Percentiles rank a stretch among this genome's conserved stretches.
phyloP scores from a whole-genome alignment of 2,329 filamentous ascomycete genomes.

The Pyrenochaeta sp. region DNA sequence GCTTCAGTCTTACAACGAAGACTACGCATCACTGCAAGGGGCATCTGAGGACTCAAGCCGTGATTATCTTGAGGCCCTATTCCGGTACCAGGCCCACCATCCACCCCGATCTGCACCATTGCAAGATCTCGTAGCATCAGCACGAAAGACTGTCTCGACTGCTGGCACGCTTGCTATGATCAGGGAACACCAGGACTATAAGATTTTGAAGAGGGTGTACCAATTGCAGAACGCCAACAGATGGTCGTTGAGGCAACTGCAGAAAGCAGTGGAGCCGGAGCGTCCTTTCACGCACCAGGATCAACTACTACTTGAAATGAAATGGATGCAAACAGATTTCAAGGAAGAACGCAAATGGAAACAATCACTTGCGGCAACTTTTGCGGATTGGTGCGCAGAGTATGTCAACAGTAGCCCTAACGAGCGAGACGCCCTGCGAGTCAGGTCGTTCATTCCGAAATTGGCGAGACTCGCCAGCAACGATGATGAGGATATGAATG shows the following conservation, averaged over 20 bases:
- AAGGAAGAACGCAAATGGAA: slow-evolving; percentile 96
- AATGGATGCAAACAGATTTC: slow-evolving; percentile 98
- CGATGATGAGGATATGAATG: slow-evolving; percentile 45
- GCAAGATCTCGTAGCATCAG: slow-evolving; percentile 78
- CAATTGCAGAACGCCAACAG: slow-evolving; percentile 88
- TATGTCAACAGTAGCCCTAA: slow-evolving; percentile 74
- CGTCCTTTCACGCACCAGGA: slow-evolving; percentile 84
- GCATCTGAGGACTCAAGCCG: slow-evolving; percentile 55
- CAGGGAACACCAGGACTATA: slow-evolving; percentile 85
- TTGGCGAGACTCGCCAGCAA: slow-evolving; percentile 13
- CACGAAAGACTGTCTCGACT: slow-evolving; percentile 89
- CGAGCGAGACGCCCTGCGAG: slow-evolving; percentile 71
- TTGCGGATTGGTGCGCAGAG: slow-evolving; percentile 83
- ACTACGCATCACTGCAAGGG: slow-evolving; percentile 55
- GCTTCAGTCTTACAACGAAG: slow-evolving; percentile 45
- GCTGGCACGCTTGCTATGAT: slow-evolving; percentile 83
- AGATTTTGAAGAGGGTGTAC: slow-evolving; percentile 85
- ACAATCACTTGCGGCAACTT: slow-evolving; percentile 76
- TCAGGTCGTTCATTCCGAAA: slow-evolving; percentile 59
- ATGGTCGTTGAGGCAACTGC: slow-evolving; percentile 90
- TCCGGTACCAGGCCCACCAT: slow-evolving; percentile 64
- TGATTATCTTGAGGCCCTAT: slow-evolving; percentile 70
- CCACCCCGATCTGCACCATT: slow-evolving; percentile 62
- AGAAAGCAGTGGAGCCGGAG: slow-evolving; percentile 81
- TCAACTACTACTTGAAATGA: slow-evolving; percentile 86